Conservation (phyloP, 139 green algal species). For the Diplosphaera chodatii region DNA sequence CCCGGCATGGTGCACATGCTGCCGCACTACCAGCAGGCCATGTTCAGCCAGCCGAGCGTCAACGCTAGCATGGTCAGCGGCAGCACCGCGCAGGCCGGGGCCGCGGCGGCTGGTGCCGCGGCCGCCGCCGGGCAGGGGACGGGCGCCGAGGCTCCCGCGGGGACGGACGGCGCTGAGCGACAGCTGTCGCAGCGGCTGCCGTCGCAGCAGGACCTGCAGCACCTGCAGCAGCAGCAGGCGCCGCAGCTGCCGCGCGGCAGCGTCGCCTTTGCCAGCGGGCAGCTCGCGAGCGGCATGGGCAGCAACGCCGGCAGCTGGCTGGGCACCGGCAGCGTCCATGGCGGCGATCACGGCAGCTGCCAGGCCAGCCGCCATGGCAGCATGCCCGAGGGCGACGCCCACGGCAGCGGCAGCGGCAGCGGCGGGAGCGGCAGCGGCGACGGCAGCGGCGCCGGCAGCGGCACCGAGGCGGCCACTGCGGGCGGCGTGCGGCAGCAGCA, state of each 20-base stretch:
- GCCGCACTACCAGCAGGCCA: neutral
- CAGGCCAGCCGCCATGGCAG: neutral
- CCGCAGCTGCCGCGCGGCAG: too few relatives aligned
- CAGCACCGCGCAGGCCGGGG: neutral
- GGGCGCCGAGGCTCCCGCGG: too few relatives aligned
- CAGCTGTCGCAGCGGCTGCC: too few relatives aligned
- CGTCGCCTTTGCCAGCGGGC: too few relatives aligned
- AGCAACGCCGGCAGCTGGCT: neutral
- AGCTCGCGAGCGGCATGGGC: too few relatives aligned
- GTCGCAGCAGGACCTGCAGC: neutral
- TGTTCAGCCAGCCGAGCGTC: neutral
- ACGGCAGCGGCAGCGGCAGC: neutral
- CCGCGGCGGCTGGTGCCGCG: too few relatives aligned
- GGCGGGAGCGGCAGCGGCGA: neutral
- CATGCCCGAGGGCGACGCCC: too few relatives aligned
- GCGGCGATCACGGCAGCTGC: neutral
- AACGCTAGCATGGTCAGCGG: neutral
- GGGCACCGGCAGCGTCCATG: neutral
- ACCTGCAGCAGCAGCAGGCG: neutral
- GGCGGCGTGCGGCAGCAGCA: neutral
- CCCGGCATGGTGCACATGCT: neutral
- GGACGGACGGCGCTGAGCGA: too few relatives aligned
- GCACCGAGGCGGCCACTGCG: too few relatives aligned
- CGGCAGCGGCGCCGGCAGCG: neutral
- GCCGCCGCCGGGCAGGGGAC: too few relatives aligned